Evolutionary conservation across 306 rosid genomes (phyloP).

Genomic region (Quercus cerris): DNA sequence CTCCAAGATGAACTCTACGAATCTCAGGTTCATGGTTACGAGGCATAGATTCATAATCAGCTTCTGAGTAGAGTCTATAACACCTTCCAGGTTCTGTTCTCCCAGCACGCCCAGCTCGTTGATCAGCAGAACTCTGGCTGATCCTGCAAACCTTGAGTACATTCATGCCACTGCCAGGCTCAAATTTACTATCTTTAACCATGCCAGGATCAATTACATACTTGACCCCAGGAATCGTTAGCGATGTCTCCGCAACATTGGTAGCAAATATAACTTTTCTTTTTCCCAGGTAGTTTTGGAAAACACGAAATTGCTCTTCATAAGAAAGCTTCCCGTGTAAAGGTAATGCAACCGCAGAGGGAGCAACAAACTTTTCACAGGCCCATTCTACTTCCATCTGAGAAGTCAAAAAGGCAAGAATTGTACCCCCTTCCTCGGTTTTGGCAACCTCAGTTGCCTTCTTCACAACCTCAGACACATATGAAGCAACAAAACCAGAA

Average conservation of each 20-base stretch:
- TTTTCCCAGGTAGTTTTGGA: constrained; percentile 59
- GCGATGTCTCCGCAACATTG: constrained; percentile 91
- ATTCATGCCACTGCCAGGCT: constrained; percentile 86
- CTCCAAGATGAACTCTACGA: constrained; percentile 94
- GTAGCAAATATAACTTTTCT: constrained; percentile 91
- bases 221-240: constrained; percentile 95
- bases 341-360: constrained; percentile 64
- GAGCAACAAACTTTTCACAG: constrained; percentile 63
- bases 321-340: constrained; percentile 82
- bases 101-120: constrained; percentile 98
- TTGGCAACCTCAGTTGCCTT: constrained; percentile 66
- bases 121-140: constrained; percentile 91
- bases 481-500: constrained; percentile 41
- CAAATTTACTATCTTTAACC: constrained; percentile 79
- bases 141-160: constrained; percentile 81
- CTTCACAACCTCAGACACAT: constrained; percentile 64
- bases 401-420: constrained; percentile 92
- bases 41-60: constrained; percentile 67
- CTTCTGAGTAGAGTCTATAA: constrained; percentile 78
- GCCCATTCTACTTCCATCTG: constrained; percentile 98
- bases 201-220: constrained; percentile 88
- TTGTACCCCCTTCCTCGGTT: constrained; percentile 69
- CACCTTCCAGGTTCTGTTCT: constrained; percentile 92
- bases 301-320: constrained; percentile 76
- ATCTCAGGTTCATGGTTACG: constrained; percentile 92